Base-by-base conservation (phyloP, 1,139 yeast genomes). In the Taphrina betulina region DNA sequence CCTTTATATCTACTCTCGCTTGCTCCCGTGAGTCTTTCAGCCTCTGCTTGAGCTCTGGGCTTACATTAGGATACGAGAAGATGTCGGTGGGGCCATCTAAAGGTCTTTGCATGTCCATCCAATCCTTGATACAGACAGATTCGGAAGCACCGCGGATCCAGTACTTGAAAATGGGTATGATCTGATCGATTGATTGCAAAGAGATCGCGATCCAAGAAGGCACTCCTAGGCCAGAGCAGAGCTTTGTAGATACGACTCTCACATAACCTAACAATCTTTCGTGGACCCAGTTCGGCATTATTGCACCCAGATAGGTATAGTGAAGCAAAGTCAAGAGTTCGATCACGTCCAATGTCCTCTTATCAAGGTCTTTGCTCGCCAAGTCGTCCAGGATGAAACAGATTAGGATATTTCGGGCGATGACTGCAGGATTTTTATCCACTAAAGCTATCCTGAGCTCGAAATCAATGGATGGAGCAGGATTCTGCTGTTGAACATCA, bases 231-330 rank as follows among this genome's bases (percentile, higher is more conserved):
- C 54, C 54, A 16, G 54, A 50, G 22, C 54, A 50, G 31, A 50
- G 26, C 19, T 33, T 29, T 7, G 54, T 50, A 17, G 46, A 29
- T 17, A 50, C 43, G 23, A 50, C 46, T 22, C 54, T 33, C 26
- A 50, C 31, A 19, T 41, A 38, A n/a, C 46, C 44, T 10, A 50
- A 34, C 8, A 50, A 41, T 29, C 46, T 28, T 19, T 50, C 54
- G 34, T 40, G 46, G 8, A 50, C 54, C 54, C 54, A 50, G 33
- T 38, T 33, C 1, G 54, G 54, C 54, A 50, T 50, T 33, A 50
- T 50, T 7, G 54, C 54, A 16, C 54, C 54, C 7, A 50, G 24
- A 22, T 50, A 50, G 20, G 54, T 50, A 17, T 50, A 50, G 29
- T 50, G 54, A 29, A 50, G 45, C 10, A 50, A 14, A 4, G 54